A percentile compares a stretch with the other conserved stretches of the same genome.
phyloP scores from a whole-genome alignment of 192 early-diverging fungal genomes.

The Chytriomyces hyalinus region DNA sequence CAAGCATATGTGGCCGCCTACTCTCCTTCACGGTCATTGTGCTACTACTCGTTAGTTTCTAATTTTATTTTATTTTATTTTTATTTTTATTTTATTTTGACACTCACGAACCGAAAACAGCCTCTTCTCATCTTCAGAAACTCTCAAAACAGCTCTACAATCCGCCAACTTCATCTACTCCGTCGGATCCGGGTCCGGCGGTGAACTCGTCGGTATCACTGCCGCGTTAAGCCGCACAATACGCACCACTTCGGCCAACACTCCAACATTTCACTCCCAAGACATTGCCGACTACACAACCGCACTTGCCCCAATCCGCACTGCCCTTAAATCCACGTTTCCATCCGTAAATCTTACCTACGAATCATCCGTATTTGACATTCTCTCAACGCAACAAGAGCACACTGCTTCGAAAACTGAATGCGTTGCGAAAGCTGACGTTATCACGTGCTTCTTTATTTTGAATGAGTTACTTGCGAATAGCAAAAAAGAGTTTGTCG shows the following conservation, averaged over 20 bases:
- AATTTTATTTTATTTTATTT: conserved; percentile 55
- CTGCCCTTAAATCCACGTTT: conserved; percentile 25
- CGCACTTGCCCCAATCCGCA: conserved; percentile 26
- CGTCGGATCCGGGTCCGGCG: conserved; percentile 85
- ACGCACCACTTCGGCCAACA: neutral
- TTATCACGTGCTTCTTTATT: conserved; percentile 90
- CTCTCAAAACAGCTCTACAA: conserved; percentile 33
- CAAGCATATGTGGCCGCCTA: conserved; percentile 89
- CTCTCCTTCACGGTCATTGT: conserved; percentile 81
- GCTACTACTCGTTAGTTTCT: conserved; percentile 72
- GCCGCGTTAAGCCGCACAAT: conserved; percentile 52
- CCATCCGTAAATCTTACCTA: neutral
- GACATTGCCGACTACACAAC: conserved; percentile 46
- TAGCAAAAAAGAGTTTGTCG: conserved; percentile 76
- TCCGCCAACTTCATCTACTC: conserved; percentile 49
- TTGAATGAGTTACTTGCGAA: conserved; percentile 88
- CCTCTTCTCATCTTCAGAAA: neutral
- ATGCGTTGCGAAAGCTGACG: conserved; percentile 56
- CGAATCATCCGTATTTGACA: conserved; percentile 26
- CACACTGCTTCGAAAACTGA: neutral
- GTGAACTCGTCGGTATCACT: conserved; percentile 80
- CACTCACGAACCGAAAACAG: neutral
- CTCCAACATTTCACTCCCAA: conserved; percentile 36
- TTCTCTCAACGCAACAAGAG: conserved; percentile 27
- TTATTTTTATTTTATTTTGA: conserved; percentile 55